phyloP scores from a whole-genome alignment of 1,284 basidiomycete genomes.

The Rhodotorula mucilaginosa region DNA sequence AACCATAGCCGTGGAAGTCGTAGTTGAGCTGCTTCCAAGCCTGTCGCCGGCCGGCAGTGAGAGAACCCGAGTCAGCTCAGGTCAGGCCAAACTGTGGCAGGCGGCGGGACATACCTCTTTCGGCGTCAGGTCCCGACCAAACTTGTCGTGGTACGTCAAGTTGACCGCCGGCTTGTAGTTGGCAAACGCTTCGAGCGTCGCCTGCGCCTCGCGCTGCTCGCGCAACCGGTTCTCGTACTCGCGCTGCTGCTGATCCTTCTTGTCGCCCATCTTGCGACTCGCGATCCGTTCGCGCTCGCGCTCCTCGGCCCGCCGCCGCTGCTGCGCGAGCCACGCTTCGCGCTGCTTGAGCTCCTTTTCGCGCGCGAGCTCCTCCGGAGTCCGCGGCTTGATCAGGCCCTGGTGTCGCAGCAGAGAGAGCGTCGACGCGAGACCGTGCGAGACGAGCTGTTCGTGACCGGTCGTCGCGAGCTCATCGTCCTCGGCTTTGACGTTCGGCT shows the following conservation, averaged over 20 bases:
- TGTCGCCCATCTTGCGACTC: constrained; percentile 56
- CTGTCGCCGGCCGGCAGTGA: constrained; percentile 24
- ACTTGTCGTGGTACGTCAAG: constrained; percentile 94
- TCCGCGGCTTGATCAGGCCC: constrained; percentile 72
- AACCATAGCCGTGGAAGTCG: constrained; percentile 93
- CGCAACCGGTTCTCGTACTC: constrained; percentile 91
- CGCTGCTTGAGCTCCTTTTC: constrained; percentile 79
- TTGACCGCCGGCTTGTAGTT: constrained; percentile 96
- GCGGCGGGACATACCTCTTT: constrained; percentile 62
- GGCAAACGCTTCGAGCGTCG: constrained; percentile 78
- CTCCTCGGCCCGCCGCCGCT: constrained; percentile 69
- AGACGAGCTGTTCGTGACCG: constrained; percentile 63
- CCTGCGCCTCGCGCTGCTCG: constrained; percentile 85
- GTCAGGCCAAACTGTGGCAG: background rate
- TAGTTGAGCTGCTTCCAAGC: constrained; percentile 94
- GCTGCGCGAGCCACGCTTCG: constrained; percentile 85
- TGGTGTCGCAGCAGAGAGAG: constrained; percentile 85
- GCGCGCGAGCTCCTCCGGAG: constrained; percentile 68
- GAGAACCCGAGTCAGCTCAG: background rate
- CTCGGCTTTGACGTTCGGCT: constrained; percentile 15
- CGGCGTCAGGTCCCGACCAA: constrained; percentile 79
- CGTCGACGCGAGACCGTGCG: constrained; percentile 80
- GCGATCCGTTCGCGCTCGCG: constrained; percentile 75
- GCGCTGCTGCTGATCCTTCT: constrained; percentile 84
- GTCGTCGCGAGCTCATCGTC: constrained; percentile 50